A percentile compares a stretch with the other conserved stretches of the same genome.
These are phyloP conservation scores for Microdochium paspali DNA, from an alignment of 2,329 filamentous ascomycete genomes.

Conservation along the genomic window DNA sequence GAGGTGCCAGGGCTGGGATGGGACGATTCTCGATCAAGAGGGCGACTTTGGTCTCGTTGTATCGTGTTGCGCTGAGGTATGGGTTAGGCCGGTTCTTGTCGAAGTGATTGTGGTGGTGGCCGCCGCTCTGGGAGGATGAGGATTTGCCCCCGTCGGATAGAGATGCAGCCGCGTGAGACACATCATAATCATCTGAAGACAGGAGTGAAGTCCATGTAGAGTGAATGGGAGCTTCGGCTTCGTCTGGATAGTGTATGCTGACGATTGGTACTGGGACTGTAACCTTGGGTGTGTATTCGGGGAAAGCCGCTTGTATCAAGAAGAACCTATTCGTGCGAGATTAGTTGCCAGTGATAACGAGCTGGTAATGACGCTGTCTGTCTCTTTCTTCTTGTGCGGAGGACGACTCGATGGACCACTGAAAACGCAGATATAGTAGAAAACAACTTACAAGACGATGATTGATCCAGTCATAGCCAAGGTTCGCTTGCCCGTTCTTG, in stretches of 20 bases:
- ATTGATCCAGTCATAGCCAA: background rate
- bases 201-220: background rate
- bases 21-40: slow-evolving; percentile 45
- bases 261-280: background rate
- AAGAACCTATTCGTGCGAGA: background rate
- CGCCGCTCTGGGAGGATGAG: slow-evolving; percentile 3
- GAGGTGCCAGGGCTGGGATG: slow-evolving; percentile 37
- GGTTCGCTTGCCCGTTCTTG: background rate
- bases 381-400: background rate
- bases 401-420: background rate
- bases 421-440: background rate
- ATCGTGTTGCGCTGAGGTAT: slow-evolving; percentile 18
- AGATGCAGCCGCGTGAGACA: background rate
- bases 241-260: background rate
- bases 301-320: background rate
- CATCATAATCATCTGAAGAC: background rate
- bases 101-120: background rate
- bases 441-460: background rate
- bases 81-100: slow-evolving; percentile 20
- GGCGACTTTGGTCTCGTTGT: slow-evolving; percentile 42
- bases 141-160: slow-evolving; percentile 2
- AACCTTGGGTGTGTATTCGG: background rate
- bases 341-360: background rate
- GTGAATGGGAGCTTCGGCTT: background rate
- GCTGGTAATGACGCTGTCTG: background rate